A percentile compares a stretch with the other conserved stretches of the same genome.
phyloP scores from a whole-genome alignment of 306 rosid genomes.

The Carpinus fangiana region DNA sequence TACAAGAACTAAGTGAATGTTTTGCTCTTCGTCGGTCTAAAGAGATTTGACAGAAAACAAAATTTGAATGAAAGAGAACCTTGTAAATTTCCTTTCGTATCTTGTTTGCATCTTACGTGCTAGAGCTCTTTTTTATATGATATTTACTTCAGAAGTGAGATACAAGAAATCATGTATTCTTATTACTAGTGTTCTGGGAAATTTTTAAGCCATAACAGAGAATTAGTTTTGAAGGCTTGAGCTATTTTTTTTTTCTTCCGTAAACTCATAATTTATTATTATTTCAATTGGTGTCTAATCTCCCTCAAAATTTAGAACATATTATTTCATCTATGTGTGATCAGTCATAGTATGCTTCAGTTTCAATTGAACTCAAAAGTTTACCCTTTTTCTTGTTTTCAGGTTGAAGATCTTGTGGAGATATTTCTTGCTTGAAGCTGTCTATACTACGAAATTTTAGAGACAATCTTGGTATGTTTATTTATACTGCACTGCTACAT shows the following conservation, averaged over 20 bases:
- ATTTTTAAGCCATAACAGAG: not conserved
- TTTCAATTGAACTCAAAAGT: not conserved
- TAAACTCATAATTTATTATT: not conserved
- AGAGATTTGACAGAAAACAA: constrained; percentile 16
- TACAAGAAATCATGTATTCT: not conserved
- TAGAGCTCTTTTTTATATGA: not conserved
- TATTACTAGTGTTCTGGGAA: not conserved
- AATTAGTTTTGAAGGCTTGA: not conserved
- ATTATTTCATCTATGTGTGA: not conserved
- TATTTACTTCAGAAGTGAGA: constrained; percentile 4
- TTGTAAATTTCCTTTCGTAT: constrained; percentile 10
- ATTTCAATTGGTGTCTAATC: constrained; percentile 3
- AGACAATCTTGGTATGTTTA: not conserved
- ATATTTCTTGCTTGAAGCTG: constrained; percentile 2
- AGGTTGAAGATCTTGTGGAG: constrained; percentile 1
- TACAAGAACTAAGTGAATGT: not conserved
- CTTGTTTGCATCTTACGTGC: constrained; percentile 16
- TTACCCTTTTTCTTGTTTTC: not conserved
- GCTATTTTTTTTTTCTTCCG: not conserved
- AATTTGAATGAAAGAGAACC: constrained; percentile 17
- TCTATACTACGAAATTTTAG: not conserved
- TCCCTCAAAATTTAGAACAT: not conserved
- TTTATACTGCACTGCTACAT: constrained; percentile 4
- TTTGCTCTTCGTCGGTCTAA: not conserved
- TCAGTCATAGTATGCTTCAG: not conserved